A percentile compares a stretch with the other conserved stretches of the same genome.
Evolutionary conservation across 2,329 filamentous ascomycete species (phyloP).

Genomic region (Colletotrichum filicis): DNA sequence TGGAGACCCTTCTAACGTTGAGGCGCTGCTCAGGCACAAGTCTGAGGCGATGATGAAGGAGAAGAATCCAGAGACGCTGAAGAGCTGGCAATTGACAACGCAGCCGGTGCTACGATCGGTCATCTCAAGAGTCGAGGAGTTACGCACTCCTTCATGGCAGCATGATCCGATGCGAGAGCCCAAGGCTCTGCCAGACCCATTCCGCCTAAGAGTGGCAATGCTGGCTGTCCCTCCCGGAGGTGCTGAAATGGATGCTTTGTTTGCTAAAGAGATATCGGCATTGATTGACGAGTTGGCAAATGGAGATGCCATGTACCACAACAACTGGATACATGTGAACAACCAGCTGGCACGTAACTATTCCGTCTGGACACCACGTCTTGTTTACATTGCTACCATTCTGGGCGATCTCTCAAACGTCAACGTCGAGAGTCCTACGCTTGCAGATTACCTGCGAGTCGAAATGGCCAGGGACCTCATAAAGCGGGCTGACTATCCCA

Average conservation of each 20-base stretch:
- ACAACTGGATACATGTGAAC: slow-evolving; percentile 7
- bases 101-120: background rate
- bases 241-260: background rate
- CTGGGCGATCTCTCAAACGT: background rate
- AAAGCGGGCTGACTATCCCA: background rate
- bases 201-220: background rate
- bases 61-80: background rate
- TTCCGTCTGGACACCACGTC: background rate
- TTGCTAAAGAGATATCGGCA: background rate
- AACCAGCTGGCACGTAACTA: background rate
- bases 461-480: background rate
- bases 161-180: background rate
- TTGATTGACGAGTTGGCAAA: background rate
- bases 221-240: background rate
- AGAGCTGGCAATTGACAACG: slow-evolving; percentile 10
- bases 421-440: background rate
- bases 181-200: background rate
- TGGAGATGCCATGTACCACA: background rate
- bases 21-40: background rate
- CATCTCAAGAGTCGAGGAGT: background rate
- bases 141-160: slow-evolving; percentile 18
- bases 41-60: background rate
- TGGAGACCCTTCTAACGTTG: background rate
- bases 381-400: background rate
- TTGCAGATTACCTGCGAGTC: slow-evolving; percentile 4